Evolutionary conservation across 192 early-diverging fungal genomes (phyloP).

Genomic region (Backusella liffmaniae): DNA sequence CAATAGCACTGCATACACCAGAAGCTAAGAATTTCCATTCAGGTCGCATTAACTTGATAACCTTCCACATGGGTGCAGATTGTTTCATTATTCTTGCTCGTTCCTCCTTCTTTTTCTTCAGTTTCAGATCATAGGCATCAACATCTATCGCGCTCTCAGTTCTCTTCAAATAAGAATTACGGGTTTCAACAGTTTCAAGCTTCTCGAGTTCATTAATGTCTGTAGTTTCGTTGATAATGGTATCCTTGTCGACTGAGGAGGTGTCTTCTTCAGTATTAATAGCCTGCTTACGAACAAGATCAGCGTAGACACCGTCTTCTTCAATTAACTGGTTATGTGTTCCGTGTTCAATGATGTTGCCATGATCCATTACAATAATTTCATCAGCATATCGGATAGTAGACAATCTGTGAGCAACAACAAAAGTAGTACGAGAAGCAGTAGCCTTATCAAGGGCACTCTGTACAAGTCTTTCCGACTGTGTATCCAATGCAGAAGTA

Average conservation of each 20-base stretch:
- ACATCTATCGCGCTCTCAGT: not conserved
- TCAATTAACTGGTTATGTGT: slow-evolving; percentile 71
- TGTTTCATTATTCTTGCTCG: slow-evolving; percentile 34
- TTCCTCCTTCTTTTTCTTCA: slow-evolving; percentile 31
- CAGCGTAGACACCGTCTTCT: slow-evolving; percentile 57
- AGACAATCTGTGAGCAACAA: slow-evolving; percentile 86
- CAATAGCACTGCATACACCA: slow-evolving; percentile 57
- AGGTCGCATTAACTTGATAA: slow-evolving; percentile 47
- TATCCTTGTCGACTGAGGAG: not conserved
- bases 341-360: slow-evolving; percentile 70
- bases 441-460: slow-evolving; percentile 74
- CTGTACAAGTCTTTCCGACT: slow-evolving; percentile 76
- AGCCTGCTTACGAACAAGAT: slow-evolving; percentile 65
- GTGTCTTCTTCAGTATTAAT: slow-evolving; percentile 37
- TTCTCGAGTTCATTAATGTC: not conserved
- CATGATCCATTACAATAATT: slow-evolving; percentile 82
- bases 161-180: not conserved
- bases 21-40: slow-evolving; percentile 52
- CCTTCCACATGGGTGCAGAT: slow-evolving; percentile 54
- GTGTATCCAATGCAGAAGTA: slow-evolving; percentile 81
- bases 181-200: not conserved
- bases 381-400: slow-evolving; percentile 82
- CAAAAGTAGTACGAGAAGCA: slow-evolving; percentile 79
- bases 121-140: slow-evolving; percentile 24
- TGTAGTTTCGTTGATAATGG: not conserved